Evolutionary conservation across 2,329 filamentous ascomycete genomes (phyloP), one percentile per base, ranked within the genome.

Genomic region (Paraphoma sp.): DNA sequence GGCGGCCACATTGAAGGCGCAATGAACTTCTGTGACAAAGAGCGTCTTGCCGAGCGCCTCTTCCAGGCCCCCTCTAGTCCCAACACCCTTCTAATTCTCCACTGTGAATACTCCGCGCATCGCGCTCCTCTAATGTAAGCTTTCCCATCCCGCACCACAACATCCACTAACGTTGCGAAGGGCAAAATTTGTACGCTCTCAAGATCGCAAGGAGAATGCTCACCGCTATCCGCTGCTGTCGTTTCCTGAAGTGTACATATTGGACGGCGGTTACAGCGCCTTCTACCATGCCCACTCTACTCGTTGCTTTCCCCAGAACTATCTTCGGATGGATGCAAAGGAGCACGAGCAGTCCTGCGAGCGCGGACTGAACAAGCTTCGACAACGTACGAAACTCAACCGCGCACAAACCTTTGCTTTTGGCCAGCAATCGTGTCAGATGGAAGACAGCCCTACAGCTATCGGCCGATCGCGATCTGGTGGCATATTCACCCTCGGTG

Each of bases 61-160:
- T 97, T 99, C 76, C 83, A 70, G 31, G 55, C 67, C 11, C 59
- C 69, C 45, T 86, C 89, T 48, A 89, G 87, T 0, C 86, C 88
- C 49, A 90, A 89, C 64, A 95, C 93, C 0, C 83, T 97, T 10
- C 79, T 99, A 60, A 88, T 99, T 65, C 92, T 99, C 69, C 95
- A 99, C 80, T 99, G 95, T 85, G 95, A 99, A 80, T 99, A 98
- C 79, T 98, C 95, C 33, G 94, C 92, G 40, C 94, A 98, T 76
- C 91, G 95, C 60, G 95, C 95, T 45, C 95, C 95, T 45, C 89
- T 97, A 62, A 98, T 98, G 90, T 84, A 77, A 74, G 81, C 69
- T 43, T 6, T 30, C 8, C 38, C 11, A 9, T 9, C 7, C 6
- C 12, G 16, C 1, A 28, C 17, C 7, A 29, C 18, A 30, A 31